A percentile compares a stretch with the other conserved stretches of the same genome.
These are phyloP conservation scores for Paxillus rubicundulus DNA, from an alignment of 768 basidiomycete genomes.

Conservation along the genomic window DNA sequence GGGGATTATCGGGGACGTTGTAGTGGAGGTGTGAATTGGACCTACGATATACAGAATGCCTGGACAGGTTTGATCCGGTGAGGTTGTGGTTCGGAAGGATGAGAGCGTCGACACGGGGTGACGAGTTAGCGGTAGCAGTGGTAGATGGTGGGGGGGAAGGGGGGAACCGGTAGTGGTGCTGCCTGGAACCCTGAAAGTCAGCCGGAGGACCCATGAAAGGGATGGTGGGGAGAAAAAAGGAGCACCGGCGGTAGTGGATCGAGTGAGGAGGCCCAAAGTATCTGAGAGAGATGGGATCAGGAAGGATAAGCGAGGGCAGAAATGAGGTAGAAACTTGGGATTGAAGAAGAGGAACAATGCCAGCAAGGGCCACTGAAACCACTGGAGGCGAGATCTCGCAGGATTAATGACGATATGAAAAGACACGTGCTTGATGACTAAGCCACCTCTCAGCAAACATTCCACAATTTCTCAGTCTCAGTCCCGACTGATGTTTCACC, in stretches of 20 bases:
- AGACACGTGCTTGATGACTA: slow-evolving; percentile 40
- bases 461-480: too few relatives aligned
- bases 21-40: slow-evolving; percentile 39
- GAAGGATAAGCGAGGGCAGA: background rate
- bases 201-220: slow-evolving; percentile 23
- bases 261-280: background rate
- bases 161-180: slow-evolving; percentile 40
- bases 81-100: slow-evolving; percentile 26
- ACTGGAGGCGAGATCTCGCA: background rate
- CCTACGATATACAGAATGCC: slow-evolving; percentile 6
- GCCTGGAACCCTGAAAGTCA: slow-evolving; percentile 21
- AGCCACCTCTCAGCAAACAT: slow-evolving; percentile 12
- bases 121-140: slow-evolving; percentile 38
- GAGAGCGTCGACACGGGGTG: slow-evolving; percentile 33
- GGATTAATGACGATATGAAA: slow-evolving; percentile 33
- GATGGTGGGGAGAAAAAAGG: background rate
- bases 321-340: background rate
- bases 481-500: background rate
- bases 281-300: background rate
- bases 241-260: background rate
- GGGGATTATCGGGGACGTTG: slow-evolving; percentile 45
- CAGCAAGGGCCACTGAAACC: too few relatives aligned
- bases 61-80: slow-evolving; percentile 17
- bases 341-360: background rate
- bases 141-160: slow-evolving; percentile 49